Percentiles rank a stretch among this genome's conserved stretches.
Conservation (phyloP, 805 yeast species). For the Diddensiella transvaalensis region DNA sequence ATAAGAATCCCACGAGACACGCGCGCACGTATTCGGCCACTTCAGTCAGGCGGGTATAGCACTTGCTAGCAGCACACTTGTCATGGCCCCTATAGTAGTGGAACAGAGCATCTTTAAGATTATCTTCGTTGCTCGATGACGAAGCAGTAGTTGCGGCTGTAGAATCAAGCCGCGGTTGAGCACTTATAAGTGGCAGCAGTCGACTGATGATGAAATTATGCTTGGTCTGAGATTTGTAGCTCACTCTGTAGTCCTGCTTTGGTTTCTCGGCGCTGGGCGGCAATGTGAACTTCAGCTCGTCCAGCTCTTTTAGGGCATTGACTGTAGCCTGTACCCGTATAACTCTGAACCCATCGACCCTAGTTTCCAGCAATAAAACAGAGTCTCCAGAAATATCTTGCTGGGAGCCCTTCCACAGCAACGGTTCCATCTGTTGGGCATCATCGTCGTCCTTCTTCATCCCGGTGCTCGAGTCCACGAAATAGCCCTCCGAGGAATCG, state of each 20-base stretch:
- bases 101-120: conserved; percentile 25
- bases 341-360: neutral
- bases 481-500: conserved; percentile 11
- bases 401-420: conserved; percentile 12
- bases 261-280: neutral
- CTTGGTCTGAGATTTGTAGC: neutral
- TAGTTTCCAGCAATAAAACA: conserved; percentile 8
- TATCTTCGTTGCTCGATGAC: neutral
- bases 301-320: neutral
- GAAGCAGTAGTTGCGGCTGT: neutral
- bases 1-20: conserved; percentile 21
- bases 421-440: conserved; percentile 13
- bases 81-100: conserved; percentile 25
- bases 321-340: conserved; percentile 4
- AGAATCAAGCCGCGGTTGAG: neutral
- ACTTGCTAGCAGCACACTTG: neutral
- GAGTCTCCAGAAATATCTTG: conserved; percentile 5
- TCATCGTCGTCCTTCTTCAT: conserved; percentile 17
- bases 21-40: conserved; percentile 18
- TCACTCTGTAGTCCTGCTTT: neutral
- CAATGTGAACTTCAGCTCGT: neutral
- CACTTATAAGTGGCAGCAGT: neutral
- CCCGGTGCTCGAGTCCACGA: neutral
- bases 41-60: conserved; percentile 18
- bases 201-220: neutral